These are phyloP conservation scores for Seiridium unicorne DNA, from an alignment of 2,329 filamentous ascomycete genomes.

Conservation along the genomic window DNA sequence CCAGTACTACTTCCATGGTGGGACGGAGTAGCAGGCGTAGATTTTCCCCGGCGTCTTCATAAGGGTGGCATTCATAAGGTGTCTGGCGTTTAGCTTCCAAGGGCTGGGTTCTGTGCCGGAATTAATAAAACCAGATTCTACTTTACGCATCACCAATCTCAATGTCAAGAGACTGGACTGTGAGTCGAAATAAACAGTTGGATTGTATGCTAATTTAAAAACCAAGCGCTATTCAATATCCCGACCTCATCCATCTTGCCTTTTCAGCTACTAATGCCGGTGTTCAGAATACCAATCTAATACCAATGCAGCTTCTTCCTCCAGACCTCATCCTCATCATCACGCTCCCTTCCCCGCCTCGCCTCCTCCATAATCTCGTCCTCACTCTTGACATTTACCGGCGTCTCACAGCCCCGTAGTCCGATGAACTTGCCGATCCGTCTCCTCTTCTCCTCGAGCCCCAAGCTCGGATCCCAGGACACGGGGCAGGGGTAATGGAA, in stretches of 20 bases:
- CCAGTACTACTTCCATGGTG: neutral
- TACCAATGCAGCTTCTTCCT: constrained; percentile 44
- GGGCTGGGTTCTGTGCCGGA: neutral
- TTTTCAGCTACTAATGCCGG: neutral
- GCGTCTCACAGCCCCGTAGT: constrained; percentile 60
- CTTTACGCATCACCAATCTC: neutral
- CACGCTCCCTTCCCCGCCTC: constrained; percentile 32
- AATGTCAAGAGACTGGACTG: too few relatives aligned
- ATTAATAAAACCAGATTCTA: neutral
- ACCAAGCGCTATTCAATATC: neutral
- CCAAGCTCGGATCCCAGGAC: constrained; percentile 53
- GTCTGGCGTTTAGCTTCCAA: neutral
- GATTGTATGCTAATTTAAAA: constrained; percentile 1
- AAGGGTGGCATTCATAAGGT: neutral
- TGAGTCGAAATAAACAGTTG: neutral
- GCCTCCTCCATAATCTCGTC: constrained; percentile 47
- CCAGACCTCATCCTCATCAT: constrained; percentile 46
- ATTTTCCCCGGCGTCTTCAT: neutral
- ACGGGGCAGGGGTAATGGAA: constrained; percentile 67
- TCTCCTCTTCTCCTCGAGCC: constrained; percentile 66
- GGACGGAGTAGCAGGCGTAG: too few relatives aligned
- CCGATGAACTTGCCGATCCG: constrained; percentile 75
- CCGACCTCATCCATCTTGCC: neutral
- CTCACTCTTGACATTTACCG: constrained; percentile 38
- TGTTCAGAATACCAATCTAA: neutral